Evolutionary conservation across 2,329 filamentous ascomycete species (phyloP), one percentile per base, ranked within the genome.

Genomic region (Penicillium hordei): DNA sequence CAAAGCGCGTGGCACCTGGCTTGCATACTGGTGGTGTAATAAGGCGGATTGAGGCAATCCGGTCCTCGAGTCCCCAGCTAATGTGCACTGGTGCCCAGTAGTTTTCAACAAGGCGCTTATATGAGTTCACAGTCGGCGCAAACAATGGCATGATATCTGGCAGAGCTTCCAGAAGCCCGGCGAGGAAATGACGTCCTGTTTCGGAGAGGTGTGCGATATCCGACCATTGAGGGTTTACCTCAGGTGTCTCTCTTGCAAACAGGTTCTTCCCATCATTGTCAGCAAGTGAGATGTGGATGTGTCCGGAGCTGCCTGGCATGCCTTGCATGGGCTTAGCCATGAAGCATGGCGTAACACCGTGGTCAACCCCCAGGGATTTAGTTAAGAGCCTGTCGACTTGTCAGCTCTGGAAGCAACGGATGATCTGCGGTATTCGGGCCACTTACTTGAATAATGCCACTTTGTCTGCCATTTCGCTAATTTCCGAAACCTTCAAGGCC

Each of bases 21-120:
- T 96, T 92, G 34, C 93, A 88, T 27, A 97, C 83, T 0, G 93
- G 93, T 13, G 93, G 93, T 0, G 90, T 86, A 62, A 97, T 96
- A 33, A 97, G 78, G 19, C 93, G 85, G 63, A 97, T 89, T 0
- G 90, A 94, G 0, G 93, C 93, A 19, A 91, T 92, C 60, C 93
- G 89, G 75, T 97, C 93, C 75, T 97, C 93, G 4, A 96, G 79
- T 0, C 93, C 93, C 93, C 93, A 97, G 0, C 91, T 96, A 0
- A 97, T 93, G 0, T 93, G 96, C 3, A 97, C 93, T 0, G 93
- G 93, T 0, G 93, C 93, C 93, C 93, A 97, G 78, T 96, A 97
- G 78, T 97, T 97, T 79, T 97, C 93, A 2, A 97, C 93, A 0
- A 97, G 83, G 3, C 93, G 88, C 79, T 97, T 97, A 81, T 97